These are phyloP conservation scores for Hevea brasiliensis DNA, from an alignment of 345 rosid genomes.

Conservation along the genomic window DNA sequence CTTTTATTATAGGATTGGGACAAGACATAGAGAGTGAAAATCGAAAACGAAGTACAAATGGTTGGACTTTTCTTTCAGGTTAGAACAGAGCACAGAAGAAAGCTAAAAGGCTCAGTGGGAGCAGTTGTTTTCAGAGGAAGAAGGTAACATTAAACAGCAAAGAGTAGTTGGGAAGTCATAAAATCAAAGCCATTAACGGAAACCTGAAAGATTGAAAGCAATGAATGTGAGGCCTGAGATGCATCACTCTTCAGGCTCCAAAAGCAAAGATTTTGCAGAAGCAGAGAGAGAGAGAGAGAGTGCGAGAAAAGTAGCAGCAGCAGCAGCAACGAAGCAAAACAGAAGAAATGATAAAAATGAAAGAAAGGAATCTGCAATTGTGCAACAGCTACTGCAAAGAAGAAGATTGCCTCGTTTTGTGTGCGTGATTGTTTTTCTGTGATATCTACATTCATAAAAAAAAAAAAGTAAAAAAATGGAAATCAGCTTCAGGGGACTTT, in stretches of 20 bases:
- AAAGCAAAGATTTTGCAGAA: neutral
- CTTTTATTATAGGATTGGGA: slow-evolving; percentile 1
- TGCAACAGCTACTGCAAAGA: slow-evolving; percentile 20
- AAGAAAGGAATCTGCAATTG: slow-evolving; percentile 12
- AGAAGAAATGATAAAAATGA: neutral
- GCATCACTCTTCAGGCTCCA: neutral
- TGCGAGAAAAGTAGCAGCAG: too few relatives aligned
- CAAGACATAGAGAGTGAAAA: slow-evolving; percentile 2
- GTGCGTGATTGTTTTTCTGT: slow-evolving; percentile 15
- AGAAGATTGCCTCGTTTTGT: slow-evolving; percentile 33
- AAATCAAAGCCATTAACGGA: slow-evolving; percentile 16
- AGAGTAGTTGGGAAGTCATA: slow-evolving; percentile 12
- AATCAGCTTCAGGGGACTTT: neutral
- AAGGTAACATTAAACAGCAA: neutral
- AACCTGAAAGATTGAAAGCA: slow-evolving; percentile 9
- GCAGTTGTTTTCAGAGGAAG: slow-evolving; percentile 8
- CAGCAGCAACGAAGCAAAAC: slow-evolving; percentile 9
- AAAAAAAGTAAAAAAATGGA: neutral
- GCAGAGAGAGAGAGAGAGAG: slow-evolving; percentile 2
- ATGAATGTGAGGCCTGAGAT: slow-evolving; percentile 1
- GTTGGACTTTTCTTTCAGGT: neutral
- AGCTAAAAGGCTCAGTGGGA: neutral
- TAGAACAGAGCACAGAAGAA: neutral
- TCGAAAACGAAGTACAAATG: slow-evolving; percentile 1
- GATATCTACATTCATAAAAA: neutral